Evolutionary conservation across 2,329 filamentous ascomycete species (phyloP).

Genomic region (Diplodia sapinea): DNA sequence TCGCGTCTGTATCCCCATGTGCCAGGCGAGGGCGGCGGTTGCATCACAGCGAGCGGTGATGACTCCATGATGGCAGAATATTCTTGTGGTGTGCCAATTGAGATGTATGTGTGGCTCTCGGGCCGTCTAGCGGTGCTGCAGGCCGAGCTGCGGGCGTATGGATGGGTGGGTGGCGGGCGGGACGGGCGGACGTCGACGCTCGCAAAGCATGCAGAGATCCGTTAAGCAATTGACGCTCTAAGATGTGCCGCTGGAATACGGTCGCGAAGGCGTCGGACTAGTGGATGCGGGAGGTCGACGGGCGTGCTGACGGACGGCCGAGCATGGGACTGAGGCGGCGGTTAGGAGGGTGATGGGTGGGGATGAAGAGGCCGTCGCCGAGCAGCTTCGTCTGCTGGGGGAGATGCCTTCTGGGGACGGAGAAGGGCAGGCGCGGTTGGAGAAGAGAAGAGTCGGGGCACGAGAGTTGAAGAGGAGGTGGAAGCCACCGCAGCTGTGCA

Average conservation of each 20-base stretch:
- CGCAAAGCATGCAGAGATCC: constrained; percentile 17
- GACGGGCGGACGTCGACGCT: constrained; percentile 12
- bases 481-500: constrained; percentile 43
- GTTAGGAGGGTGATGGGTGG: constrained; percentile 39
- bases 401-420: constrained; percentile 46
- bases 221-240: constrained; percentile 28
- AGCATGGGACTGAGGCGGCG: constrained; percentile 36
- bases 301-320: constrained; percentile 34
- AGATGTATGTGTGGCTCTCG: constrained; percentile 22
- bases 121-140: constrained; percentile 19
- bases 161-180: constrained; percentile 20
- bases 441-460: constrained; percentile 37
- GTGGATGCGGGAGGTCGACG: constrained; percentile 26
- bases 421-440: constrained; percentile 43
- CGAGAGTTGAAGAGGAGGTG: constrained; percentile 42
- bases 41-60: constrained; percentile 92
- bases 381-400: constrained; percentile 34
- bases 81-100: constrained; percentile 20
- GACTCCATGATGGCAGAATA: constrained; percentile 57
- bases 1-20: constrained; percentile 67
- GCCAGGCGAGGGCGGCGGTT: constrained; percentile 70
- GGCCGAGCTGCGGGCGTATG: constrained; percentile 15
- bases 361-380: constrained; percentile 34
- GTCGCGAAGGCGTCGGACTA: constrained; percentile 5
- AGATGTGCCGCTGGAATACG: constrained; percentile 24